Evolutionary conservation across 2,329 filamentous ascomycete genomes (phyloP).

Genomic region (Botrytis fragariae): DNA sequence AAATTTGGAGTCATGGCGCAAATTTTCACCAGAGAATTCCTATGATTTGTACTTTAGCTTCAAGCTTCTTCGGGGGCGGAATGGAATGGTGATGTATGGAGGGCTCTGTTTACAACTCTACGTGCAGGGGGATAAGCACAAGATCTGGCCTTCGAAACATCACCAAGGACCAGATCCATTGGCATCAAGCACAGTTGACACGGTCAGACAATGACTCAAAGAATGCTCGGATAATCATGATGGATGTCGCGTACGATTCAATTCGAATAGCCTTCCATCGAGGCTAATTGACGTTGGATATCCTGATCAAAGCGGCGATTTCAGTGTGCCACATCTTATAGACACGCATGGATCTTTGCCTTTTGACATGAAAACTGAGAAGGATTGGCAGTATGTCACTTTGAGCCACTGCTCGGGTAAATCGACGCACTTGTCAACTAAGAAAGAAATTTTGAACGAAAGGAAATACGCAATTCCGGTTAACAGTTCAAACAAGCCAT

Average conservation of each 20-base stretch:
- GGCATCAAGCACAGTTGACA: too few species aligned
- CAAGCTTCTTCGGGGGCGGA: not conserved
- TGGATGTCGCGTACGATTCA: not conserved
- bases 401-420: slow-evolving; percentile 1
- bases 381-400: not conserved
- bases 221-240: not conserved
- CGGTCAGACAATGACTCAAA: not conserved
- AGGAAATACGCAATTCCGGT: not conserved
- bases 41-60: not conserved
- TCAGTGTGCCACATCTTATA: not conserved
- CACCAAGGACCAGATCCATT: not conserved
- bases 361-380: too few species aligned
- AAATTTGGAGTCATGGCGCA: not conserved
- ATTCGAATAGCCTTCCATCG: not conserved
- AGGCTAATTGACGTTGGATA: not conserved
- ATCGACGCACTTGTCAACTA: not conserved
- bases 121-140: not conserved
- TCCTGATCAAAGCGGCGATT: not conserved
- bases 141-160: not conserved
- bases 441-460: not conserved
- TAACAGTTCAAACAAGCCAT: not conserved
- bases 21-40: not conserved
- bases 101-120: not conserved
- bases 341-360: not conserved
- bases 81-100: not conserved